Evolutionary conservation across 208 protist genomes (phyloP), one percentile per base, ranked within the genome.

Genomic region (Trypanosoma theileri): DNA sequence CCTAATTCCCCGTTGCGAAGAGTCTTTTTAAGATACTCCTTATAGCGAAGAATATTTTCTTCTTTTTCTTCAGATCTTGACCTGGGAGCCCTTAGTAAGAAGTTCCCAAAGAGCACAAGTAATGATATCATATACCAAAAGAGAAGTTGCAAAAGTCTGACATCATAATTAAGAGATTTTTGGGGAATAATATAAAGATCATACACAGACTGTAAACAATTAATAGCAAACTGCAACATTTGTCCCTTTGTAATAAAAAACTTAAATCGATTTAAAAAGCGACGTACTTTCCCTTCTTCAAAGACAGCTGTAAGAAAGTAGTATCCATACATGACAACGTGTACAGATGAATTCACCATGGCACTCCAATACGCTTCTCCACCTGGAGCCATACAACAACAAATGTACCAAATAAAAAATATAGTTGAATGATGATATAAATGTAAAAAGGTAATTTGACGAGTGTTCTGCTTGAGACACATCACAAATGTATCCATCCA

Each of bases 251-350:
- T 91, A 66, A 91, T 91, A 66, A 86, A 58, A 68, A 91, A 91
- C 72, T 91, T 91, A 61, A 88, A 85, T 50, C 73, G 77, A 73
- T 76, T 82, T 46, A 92, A 69, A 46, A 85, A 67, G 50, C 75
- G 70, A 48, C 86, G 86, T 26, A 92, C 57, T 19, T 46, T 26
- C 24, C 86, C 86, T 2, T 71, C 69, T 13, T 76, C 73, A 56
- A 92, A 92, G 0, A 89, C 48, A 17, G 86, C 66, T 6, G 86
- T 90, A 19, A 86, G 56, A 51, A 94, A 91, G 72, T 94, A 91
- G 81, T 94, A 92, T 45, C 79, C 77, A 75, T 92, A 94, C 88
- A 94, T 94, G 57, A 90, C 66, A 17, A 94, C 84, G 63, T 91
- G 88, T n/a, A 94, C 66, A 28, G 70, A 71, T 13, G 81, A 86